A percentile compares a stretch with the other conserved stretches of the same genome.
Conservation (phyloP, 148 eudicot species). For the Chenopodium quinoa region DNA sequence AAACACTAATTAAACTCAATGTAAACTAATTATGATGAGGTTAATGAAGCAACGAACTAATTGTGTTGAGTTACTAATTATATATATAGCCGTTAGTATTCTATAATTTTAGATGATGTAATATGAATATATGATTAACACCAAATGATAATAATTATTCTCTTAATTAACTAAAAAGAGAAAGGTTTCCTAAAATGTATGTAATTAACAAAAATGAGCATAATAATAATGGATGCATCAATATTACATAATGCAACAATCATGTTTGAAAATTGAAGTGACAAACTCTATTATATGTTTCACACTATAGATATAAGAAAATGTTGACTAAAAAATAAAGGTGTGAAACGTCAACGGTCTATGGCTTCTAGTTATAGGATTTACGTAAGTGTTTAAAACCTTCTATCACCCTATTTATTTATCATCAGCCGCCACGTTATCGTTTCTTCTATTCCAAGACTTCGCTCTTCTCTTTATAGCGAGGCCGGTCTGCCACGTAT, state of each 20-base stretch:
- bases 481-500: conserved; percentile 12
- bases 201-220: neutral
- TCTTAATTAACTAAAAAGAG: too few relatives aligned
- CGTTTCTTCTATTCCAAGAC: neutral
- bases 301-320: conserved; percentile 3
- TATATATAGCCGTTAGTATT: too few relatives aligned
- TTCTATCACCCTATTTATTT: neutral
- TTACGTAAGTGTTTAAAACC: neutral
- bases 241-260: neutral
- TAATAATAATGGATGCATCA: neutral
- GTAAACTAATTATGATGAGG: too few relatives aligned
- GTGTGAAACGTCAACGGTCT: conserved; percentile 13
- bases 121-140: too few relatives aligned
- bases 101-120: too few relatives aligned
- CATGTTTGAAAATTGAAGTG: neutral
- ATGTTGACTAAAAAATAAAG: neutral
- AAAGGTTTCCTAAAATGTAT: too few relatives aligned
- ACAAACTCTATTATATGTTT: conserved; percentile 9
- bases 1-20: too few relatives aligned
- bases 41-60: too few relatives aligned
- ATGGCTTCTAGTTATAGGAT: neutral
- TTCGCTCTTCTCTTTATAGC: neutral
- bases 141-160: too few relatives aligned
- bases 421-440: conserved; percentile 32
- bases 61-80: too few relatives aligned